A percentile compares a stretch with the other conserved stretches of the same genome.
phyloP scores from a whole-genome alignment of 225 moss, liverwort and hornwort species.

The Pseudisothecium myosuroides region DNA sequence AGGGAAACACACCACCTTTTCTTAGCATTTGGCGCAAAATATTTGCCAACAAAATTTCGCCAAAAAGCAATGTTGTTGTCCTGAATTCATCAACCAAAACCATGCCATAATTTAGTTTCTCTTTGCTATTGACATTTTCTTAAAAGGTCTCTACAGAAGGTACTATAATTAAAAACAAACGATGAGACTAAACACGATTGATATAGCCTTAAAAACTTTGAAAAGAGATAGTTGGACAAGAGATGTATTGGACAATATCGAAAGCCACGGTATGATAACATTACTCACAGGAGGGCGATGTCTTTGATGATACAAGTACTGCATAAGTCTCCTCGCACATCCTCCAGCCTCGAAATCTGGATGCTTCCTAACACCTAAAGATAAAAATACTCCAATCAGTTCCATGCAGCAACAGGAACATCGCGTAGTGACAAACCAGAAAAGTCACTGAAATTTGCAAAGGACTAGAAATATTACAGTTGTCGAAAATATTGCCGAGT shows the following conservation, averaged over 20 bases:
- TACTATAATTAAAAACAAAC: background rate
- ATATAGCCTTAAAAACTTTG: background rate
- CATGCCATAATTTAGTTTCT: background rate
- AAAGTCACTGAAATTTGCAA: background rate
- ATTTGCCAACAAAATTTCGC: slow-evolving; percentile 87
- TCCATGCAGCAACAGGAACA: background rate
- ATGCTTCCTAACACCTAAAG: slow-evolving; percentile 58
- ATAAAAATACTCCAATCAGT: background rate
- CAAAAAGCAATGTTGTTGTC: slow-evolving; percentile 96
- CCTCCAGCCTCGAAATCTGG: slow-evolving; percentile 66
- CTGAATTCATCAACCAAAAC: slow-evolving; percentile 21
- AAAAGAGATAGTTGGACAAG: background rate
- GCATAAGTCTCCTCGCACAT: slow-evolving; percentile 83
- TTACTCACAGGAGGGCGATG: slow-evolving; percentile 77
- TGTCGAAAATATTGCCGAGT: background rate
- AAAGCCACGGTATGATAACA: background rate
- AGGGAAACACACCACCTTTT: slow-evolving; percentile 98
- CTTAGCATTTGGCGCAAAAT: slow-evolving; percentile 87
- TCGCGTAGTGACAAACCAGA: background rate
- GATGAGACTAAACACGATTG: background rate
- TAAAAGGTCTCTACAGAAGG: no score
- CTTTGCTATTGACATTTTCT: background rate
- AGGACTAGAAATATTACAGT: background rate
- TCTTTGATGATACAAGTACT: slow-evolving; percentile 93
- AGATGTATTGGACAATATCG: background rate